Base-by-base conservation (phyloP, 225 moss, liverwort and hornwort species). In the Physcomitrium patens region DNA sequence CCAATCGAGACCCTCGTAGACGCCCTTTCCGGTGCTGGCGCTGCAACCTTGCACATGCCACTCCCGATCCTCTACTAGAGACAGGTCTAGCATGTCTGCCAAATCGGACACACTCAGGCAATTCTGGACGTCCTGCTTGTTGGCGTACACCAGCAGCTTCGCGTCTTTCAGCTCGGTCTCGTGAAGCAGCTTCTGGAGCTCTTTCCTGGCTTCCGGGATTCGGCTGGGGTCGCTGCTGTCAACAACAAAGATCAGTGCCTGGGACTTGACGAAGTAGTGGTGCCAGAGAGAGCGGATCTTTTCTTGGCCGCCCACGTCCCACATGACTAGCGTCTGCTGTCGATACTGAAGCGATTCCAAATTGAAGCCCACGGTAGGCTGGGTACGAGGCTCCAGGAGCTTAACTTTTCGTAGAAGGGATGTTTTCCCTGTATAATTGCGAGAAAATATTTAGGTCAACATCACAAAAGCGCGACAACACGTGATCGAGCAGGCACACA, bases 231-330 rank as follows among this genome's bases (percentile, higher is more conserved):
- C 71, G 15, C 60, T 71, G 45, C 71, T 71, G 26, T 71, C 71
- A 17, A 71, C 58, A 6, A 69, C 69, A 69, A 69, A 69, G 27
- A 69, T 69, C 16, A 69, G 9, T 10, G 53, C 69, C 69, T 69
- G 69, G 5, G 69, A 69, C 42, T 69, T 69, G 27, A 69, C 69
- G 13, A 69, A 69, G 27, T 69, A 69, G 55, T 69, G 69, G 5
- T 69, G 69, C 69, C 69, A 69, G 69, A 69, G 69, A n/a, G 69
- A n/a, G 53, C 69, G 53, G n/a, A 69, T 69, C 54, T 69, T 69
- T 54, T 69, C 69, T 41, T 69, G 69, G 8, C 69, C 69, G 53
- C 69, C 69, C 53, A 69, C 69, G 55, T 69, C 69, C 69, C 69
- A 69, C 69, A 69, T 69, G 10, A 54, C 55, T 14, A 69, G 54